These are phyloP conservation scores for Neonectria sp. DNA, from an alignment of 2,329 filamentous ascomycete species.

Conservation along the genomic window DNA sequence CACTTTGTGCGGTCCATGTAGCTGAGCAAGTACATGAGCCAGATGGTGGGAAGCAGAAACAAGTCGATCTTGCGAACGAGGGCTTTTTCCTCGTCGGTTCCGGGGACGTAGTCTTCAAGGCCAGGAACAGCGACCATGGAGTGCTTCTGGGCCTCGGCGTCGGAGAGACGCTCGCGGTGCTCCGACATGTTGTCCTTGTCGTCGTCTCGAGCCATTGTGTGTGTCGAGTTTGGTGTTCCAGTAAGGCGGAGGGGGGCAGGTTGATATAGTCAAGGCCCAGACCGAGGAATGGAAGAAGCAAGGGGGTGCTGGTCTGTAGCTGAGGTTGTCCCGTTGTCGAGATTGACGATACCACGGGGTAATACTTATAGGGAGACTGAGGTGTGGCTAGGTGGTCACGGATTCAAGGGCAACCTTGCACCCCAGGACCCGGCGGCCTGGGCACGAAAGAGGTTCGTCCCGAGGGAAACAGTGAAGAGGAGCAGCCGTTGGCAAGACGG, in stretches of 20 bases:
- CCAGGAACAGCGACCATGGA: conserved; percentile 15
- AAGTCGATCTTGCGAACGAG: conserved; percentile 59
- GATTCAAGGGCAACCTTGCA: not conserved
- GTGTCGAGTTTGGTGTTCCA: too few relatives aligned
- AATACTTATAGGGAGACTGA: conserved; percentile 1
- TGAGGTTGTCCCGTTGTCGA: not conserved
- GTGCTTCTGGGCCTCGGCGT: conserved; percentile 31
- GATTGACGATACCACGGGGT: not conserved
- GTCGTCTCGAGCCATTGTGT: conserved; percentile 15
- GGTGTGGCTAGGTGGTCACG: not conserved
- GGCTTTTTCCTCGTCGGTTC: conserved; percentile 51
- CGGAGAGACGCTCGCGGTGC: conserved; percentile 34
- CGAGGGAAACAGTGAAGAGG: not conserved
- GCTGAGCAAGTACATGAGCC: conserved; percentile 71
- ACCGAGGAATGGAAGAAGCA: not conserved
- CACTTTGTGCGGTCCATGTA: conserved; percentile 78
- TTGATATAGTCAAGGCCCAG: not conserved
- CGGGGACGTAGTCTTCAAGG: conserved; percentile 46
- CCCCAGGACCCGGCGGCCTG: too few relatives aligned
- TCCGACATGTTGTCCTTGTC: conserved; percentile 25
- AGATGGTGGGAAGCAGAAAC: conserved; percentile 64
- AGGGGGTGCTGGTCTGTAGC: not conserved
- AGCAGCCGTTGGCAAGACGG: not conserved
- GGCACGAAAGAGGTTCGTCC: not conserved
- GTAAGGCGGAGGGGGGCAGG: not conserved